These are phyloP conservation scores for Pisolithus orientalis DNA, from an alignment of 768 basidiomycete genomes.

Conservation along the genomic window DNA sequence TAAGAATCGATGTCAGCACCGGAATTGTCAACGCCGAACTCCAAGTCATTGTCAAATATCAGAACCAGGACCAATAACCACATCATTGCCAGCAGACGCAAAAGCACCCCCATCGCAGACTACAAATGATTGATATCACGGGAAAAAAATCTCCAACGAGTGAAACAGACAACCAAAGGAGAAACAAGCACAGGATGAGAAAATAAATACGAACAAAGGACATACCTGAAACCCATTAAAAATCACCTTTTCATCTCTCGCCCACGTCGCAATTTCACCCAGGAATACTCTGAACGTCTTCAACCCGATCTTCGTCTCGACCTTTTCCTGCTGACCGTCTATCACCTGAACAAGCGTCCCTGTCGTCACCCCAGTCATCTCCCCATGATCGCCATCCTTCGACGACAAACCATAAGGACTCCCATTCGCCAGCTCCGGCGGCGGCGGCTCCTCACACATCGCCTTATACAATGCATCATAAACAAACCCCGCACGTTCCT, in stretches of 20 bases:
- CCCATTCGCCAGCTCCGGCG: conserved; percentile 26
- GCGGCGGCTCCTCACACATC: conserved; percentile 71
- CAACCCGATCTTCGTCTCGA: conserved; percentile 85
- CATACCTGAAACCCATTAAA: conserved; percentile 84
- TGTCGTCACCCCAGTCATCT: conserved; percentile 32
- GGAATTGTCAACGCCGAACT: too few relatives aligned
- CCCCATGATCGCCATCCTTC: too few relatives aligned
- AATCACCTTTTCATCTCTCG: conserved; percentile 87
- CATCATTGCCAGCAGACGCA: too few relatives aligned
- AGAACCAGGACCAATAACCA: too few relatives aligned
- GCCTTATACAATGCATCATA: conserved; percentile 90
- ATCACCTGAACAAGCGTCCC: conserved; percentile 50
- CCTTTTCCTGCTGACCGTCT: conserved; percentile 62
- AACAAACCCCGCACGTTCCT: conserved; percentile 83
- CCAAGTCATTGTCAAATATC: too few relatives aligned
- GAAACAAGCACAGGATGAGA: conserved; percentile 2
- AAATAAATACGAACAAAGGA: conserved; percentile 1
- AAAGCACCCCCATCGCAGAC: too few relatives aligned
- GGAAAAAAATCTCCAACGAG: too few relatives aligned
- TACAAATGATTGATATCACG: too few relatives aligned
- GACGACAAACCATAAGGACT: too few relatives aligned
- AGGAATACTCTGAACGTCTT: conserved; percentile 85
- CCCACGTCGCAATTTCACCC: conserved; percentile 93
- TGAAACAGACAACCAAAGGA: too few relatives aligned
- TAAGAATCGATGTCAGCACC: too few relatives aligned